phyloP scores from a whole-genome alignment of 2,329 filamentous ascomycete genomes.

The Coniochaeta sp. region DNA sequence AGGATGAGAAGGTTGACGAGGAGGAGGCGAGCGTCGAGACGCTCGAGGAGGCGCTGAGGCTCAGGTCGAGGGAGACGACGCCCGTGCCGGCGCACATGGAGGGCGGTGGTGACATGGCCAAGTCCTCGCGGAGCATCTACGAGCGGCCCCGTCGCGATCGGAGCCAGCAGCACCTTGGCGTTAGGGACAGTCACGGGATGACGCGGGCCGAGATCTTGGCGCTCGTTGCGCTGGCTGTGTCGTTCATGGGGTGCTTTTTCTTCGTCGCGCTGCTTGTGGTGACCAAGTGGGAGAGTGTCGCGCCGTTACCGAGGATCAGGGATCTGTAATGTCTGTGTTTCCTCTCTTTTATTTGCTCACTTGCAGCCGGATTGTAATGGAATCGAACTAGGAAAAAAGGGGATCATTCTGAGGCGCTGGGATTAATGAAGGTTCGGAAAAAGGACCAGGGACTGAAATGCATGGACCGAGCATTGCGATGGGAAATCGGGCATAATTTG shows the following conservation, averaged over 20 bases:
- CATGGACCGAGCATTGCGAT: neutral
- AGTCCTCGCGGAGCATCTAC: neutral
- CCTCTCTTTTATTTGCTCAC: neutral
- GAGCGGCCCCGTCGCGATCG: neutral
- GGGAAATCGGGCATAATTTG: neutral
- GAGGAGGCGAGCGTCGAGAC: slow-evolving; percentile 4
- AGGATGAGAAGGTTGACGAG: slow-evolving; percentile 1
- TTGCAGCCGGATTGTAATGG: neutral
- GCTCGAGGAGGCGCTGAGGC: slow-evolving; percentile 6
- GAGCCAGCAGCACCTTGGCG: neutral
- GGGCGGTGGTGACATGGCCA: neutral
- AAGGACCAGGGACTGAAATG: neutral
- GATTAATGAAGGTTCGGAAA: neutral
- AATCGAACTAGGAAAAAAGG: neutral
- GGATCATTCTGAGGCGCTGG: neutral
- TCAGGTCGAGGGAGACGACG: neutral
- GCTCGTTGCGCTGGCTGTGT: neutral
- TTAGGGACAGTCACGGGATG: neutral
- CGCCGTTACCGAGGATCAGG: neutral
- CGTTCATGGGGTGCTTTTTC: neutral
- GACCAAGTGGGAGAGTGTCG: neutral
- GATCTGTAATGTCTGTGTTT: neutral
- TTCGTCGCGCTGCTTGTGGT: neutral
- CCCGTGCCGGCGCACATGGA: neutral
- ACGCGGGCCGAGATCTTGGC: neutral